Evolutionary conservation across 768 basidiomycete genomes (phyloP), one percentile per base, ranked within the genome.

Genomic region (Serendipita sp.): DNA sequence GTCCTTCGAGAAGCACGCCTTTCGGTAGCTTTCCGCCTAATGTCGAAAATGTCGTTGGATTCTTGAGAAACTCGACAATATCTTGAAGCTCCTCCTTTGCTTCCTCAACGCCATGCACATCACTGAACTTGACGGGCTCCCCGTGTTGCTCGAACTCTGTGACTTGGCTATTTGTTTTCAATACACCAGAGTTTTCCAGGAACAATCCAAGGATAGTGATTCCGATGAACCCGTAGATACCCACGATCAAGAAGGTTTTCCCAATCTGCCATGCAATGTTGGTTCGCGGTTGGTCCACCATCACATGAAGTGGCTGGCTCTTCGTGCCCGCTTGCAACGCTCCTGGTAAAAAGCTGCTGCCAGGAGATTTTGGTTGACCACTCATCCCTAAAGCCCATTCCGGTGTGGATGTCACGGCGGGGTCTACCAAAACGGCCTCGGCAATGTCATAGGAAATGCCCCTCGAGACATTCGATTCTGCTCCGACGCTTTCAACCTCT

Each of bases 41-140:
- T 32, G 86, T 83, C 5, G 90, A 84, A 74, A 98, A 99, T 28
- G 83, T 81, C 13, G 88, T 82, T 1, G 96, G 96, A 72, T 98
- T 91, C 73, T 90, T 94, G 66, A 99, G 76, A 78, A 97, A 99
- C 68, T 89, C 88, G 54, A 97, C 93, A 45, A 97, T 84, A 71
- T 97, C 95, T 79, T 89, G 84, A 37, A 97, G 79, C 79, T 94
- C 93, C 88, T 88, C 84, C 75, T 98, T 98, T 41, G 89, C 96
- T 75, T 99, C 96, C 69, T 98, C 96, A 32, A 95, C 88, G 35
- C 96, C 96, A 68, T 98, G 94, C 3, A 99, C 93, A 74, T 99
- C 96, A 67, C 83, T 85, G 72, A 99, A 98, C 70, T 83, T 93
- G 74, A 94, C 87, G 1, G 83, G 78, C 70, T 89, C 90, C 35